Conservation (phyloP, 345 rosid species). For the Anastatica hierochuntica region DNA sequence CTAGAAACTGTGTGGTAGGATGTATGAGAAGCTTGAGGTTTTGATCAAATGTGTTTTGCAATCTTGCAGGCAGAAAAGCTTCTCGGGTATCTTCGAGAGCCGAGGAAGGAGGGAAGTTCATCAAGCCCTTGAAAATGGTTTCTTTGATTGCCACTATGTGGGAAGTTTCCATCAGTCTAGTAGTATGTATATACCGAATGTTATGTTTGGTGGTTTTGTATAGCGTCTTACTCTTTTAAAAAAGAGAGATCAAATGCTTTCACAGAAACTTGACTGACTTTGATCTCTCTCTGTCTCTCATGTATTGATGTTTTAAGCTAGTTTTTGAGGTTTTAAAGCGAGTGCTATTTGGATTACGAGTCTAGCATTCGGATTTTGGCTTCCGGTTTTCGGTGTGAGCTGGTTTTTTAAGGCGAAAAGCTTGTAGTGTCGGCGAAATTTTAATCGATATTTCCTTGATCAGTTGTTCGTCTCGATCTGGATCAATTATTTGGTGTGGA, state of each 20-base stretch:
- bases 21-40: not conserved
- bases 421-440: constrained; percentile 18
- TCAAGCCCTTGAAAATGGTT: constrained; percentile 37
- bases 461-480: no score
- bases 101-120: constrained; percentile 50
- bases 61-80: constrained; percentile 81
- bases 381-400: constrained; percentile 12
- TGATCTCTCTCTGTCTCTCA: constrained; percentile 17
- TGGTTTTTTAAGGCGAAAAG: constrained; percentile 24
- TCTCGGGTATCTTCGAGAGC: constrained; percentile 62
- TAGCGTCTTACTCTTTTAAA: constrained; percentile 28
- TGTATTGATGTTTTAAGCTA: constrained; percentile 29
- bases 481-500: constrained; percentile 9
- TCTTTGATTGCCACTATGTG: not conserved
- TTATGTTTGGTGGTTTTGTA: constrained; percentile 41
- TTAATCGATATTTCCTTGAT: no score
- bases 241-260: constrained; percentile 16
- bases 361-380: constrained; percentile 21
- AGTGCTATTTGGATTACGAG: constrained; percentile 14
- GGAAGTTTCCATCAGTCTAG: constrained; percentile 15
- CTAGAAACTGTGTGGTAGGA: not conserved
- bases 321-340: constrained; percentile 15
- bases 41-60: not conserved
- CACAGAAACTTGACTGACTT: constrained; percentile 6
- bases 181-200: constrained; percentile 41